These are phyloP conservation scores for Agaricus blazei DNA, from an alignment of 768 basidiomycete genomes.

Conservation along the genomic window DNA sequence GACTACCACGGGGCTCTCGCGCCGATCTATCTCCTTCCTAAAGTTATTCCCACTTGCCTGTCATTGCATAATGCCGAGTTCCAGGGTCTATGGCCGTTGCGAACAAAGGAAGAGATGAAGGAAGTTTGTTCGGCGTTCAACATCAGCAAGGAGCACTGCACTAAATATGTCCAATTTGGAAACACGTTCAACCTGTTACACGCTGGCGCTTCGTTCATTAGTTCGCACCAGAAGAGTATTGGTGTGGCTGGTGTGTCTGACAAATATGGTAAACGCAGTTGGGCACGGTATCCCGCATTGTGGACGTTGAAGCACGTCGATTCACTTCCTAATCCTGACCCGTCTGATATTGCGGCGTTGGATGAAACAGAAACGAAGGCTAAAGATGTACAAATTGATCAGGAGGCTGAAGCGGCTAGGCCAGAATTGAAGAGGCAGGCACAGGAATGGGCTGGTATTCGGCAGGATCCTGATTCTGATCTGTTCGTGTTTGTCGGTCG, in stretches of 20 bases:
- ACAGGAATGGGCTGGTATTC: constrained; percentile 93
- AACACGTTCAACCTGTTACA: constrained; percentile 97
- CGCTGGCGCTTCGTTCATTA: constrained; percentile 90
- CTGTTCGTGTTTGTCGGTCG: constrained; percentile 95
- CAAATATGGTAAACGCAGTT: constrained; percentile 95
- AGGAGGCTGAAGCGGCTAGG: constrained; percentile 80
- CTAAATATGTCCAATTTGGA: constrained; percentile 96
- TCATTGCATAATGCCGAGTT: constrained; percentile 97
- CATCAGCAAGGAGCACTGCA: constrained; percentile 93
- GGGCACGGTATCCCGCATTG: constrained; percentile 94
- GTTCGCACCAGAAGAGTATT: constrained; percentile 85
- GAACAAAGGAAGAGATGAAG: constrained; percentile 98
- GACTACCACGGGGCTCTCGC: constrained; percentile 94
- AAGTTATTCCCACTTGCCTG: constrained; percentile 84
- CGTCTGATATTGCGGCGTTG: constrained; percentile 89
- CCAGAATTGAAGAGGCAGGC: constrained; percentile 90
- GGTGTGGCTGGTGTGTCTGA: constrained; percentile 97
- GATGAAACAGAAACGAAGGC: constrained; percentile 73
- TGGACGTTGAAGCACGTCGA: constrained; percentile 97
- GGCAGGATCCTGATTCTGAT: constrained; percentile 85
- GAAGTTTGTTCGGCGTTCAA: constrained; percentile 98
- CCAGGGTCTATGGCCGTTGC: constrained; percentile 93
- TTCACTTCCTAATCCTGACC: constrained; percentile 92
- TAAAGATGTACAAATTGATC: constrained; percentile 72
- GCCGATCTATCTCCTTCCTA: constrained; percentile 86